Evolutionary conservation across 1,284 basidiomycete genomes (phyloP).

Genomic region (Heterobasidion occidentale): DNA sequence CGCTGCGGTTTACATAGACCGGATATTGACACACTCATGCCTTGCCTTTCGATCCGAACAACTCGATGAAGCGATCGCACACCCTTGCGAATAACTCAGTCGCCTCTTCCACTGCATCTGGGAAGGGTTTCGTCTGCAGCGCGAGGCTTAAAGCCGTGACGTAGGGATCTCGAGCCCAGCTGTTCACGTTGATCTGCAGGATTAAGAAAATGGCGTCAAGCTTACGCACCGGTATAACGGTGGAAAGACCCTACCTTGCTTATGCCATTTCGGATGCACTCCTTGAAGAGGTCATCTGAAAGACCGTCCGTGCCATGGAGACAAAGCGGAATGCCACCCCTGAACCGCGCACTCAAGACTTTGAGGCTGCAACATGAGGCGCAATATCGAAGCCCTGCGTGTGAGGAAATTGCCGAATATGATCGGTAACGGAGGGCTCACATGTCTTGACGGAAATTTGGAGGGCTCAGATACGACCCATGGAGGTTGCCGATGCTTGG

Average conservation of each 20-base stretch:
- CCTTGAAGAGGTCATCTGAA: slow-evolving; percentile 33
- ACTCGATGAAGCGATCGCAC: slow-evolving; percentile 32
- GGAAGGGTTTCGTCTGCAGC: slow-evolving; percentile 31
- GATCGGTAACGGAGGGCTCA: slow-evolving; percentile 12
- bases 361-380: slow-evolving; percentile 21
- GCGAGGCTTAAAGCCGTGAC: slow-evolving; percentile 25
- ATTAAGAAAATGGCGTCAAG: background rate
- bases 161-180: slow-evolving; percentile 39
- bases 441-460: slow-evolving; percentile 40
- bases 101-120: slow-evolving; percentile 37
- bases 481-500: slow-evolving; percentile 44
- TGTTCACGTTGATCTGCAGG: slow-evolving; percentile 38
- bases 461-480: slow-evolving; percentile 36
- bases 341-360: slow-evolving; percentile 27
- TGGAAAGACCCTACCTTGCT: slow-evolving; percentile 27
- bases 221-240: background rate
- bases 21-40: slow-evolving; percentile 15
- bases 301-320: slow-evolving; percentile 40
- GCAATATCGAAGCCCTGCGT: background rate
- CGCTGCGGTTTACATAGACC: too few species aligned
- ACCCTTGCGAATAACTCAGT: slow-evolving; percentile 33
- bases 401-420: background rate
- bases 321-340: slow-evolving; percentile 30
- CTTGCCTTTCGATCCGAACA: slow-evolving; percentile 36
- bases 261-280: slow-evolving; percentile 38